A percentile compares a stretch with the other conserved stretches of the same genome.
phyloP scores from a whole-genome alignment of 805 yeast species.

The Peterozyma xylosa region DNA sequence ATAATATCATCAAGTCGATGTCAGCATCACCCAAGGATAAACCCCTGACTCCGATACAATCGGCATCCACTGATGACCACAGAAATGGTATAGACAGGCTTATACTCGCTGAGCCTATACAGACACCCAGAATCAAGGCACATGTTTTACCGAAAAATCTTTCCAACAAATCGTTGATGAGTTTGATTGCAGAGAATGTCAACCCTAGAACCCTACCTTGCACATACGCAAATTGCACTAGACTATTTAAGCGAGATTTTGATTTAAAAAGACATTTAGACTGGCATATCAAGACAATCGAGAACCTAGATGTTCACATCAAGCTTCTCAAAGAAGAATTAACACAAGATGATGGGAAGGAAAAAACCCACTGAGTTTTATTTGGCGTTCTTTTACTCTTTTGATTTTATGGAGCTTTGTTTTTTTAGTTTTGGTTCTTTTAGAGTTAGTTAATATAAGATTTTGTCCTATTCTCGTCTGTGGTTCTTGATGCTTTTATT shows the following conservation, averaged over 20 bases:
- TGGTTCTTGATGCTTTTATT: too few species aligned
- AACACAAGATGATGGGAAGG: background rate
- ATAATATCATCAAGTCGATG: too few species aligned
- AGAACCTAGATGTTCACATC: conserved; percentile 11
- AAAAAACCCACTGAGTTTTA: background rate
- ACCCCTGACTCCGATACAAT: background rate
- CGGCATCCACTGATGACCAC: background rate
- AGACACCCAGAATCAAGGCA: conserved; percentile 6
- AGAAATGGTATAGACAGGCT: background rate
- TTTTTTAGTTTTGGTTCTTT: too few species aligned
- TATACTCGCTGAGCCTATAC: conserved; percentile 1
- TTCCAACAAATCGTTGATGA: conserved; percentile 14
- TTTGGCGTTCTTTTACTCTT: too few species aligned
- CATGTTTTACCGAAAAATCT: conserved; percentile 4
- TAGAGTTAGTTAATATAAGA: too few species aligned
- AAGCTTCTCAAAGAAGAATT: conserved; percentile 2
- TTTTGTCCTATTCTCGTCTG: too few species aligned
- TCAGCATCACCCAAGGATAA: too few species aligned
- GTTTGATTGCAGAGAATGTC: conserved; percentile 29
- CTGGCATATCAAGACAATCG: conserved; percentile 37
- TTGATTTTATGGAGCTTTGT: too few species aligned
- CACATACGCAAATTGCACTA: conserved; percentile 39
- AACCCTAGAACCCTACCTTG: conserved; percentile 32
- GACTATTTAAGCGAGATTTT: conserved; percentile 42
- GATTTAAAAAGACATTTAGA: conserved; percentile 42